Evolutionary conservation across 805 yeast genomes (phyloP), one percentile per base, ranked within the genome.

Genomic region (Cyberlindnera veronae): DNA sequence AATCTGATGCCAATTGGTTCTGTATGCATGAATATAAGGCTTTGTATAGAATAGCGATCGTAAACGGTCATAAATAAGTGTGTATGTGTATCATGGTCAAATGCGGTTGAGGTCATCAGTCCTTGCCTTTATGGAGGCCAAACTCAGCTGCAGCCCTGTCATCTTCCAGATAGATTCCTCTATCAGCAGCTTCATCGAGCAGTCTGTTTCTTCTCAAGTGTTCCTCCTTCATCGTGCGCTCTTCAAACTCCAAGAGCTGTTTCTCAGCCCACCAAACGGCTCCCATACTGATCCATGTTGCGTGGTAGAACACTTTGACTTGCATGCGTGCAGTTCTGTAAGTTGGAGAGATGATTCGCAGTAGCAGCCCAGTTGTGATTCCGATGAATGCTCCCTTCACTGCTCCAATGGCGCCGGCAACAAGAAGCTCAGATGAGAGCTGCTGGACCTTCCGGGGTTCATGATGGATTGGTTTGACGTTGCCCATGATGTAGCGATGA

Each of bases 161-260:
- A 30, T 66, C 71, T 38, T 68, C 72, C 29, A 68, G 41, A 35
- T 64, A 68, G 14, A 67, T 55, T 3, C 74, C 75, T 39, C 68
- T 58, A 21, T 69, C 73, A 11, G 74, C 74, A 20, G 73, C 74
- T 28, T 67, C 69, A 42, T 68, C 68, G 29, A 69, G 39, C 18
- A 67, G 51, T 33, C 52, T 59, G 27, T 54, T 55, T 44, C 71
- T 60, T 48, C 68, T 60, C n/a, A 42, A 44, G 30, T 52, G 42
- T 41, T 69, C 69, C 16, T 61, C 61, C 8, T 43, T 51, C 42
- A 59, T 63, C 24, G 61, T 51, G 32, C 63, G 57, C 20, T 58
- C 48, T 39, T 67, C 68, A 46, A 66, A 66, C 18, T 49, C 58
- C 17, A 63, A 34, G 26, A 67, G 50, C 44, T 64, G 71, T 46